Percentiles rank a stretch among this genome's conserved stretches.
Conservation (phyloP, 164 flowering plant genomes). For the Cinnamomum micranthum region DNA sequence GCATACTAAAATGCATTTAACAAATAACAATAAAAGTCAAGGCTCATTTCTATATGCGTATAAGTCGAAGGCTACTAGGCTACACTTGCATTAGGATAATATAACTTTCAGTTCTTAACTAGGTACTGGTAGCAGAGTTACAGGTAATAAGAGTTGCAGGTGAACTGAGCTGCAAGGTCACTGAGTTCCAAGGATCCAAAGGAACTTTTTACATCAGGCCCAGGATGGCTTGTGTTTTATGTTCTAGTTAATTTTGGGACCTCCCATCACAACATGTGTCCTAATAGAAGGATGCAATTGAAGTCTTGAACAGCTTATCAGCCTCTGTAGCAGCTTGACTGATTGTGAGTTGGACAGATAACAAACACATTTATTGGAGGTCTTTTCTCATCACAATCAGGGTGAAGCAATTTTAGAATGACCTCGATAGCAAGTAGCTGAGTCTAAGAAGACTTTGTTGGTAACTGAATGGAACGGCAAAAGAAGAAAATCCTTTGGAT, state of each 20-base stretch:
- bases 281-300: slow-evolving; percentile 90
- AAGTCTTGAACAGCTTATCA: slow-evolving; percentile 33
- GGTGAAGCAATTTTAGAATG: slow-evolving; percentile 53
- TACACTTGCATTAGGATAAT: no score
- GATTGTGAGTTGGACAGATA: slow-evolving; percentile 94
- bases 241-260: slow-evolving; percentile 72
- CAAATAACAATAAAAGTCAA: no score
- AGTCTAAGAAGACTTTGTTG: no score
- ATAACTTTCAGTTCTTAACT: no score
- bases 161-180: no score
- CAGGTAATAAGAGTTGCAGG: no score
- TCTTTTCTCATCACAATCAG: slow-evolving; percentile 58
- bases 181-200: no score
- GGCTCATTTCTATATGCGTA: no score
- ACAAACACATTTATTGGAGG: slow-evolving; percentile 80
- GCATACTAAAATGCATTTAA: no score
- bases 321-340: slow-evolving; percentile 91
- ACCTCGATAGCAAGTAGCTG: slow-evolving; percentile 98
- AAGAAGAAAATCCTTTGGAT: neutral
- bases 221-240: slow-evolving; percentile 55
- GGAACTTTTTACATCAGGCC: no score
- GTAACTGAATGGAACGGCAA: neutral
- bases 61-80: no score
- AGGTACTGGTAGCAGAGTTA: no score
- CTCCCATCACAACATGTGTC: slow-evolving; percentile 98